These are phyloP conservation scores for Erythrobasidium yunnanense DNA, from an alignment of 768 basidiomycete species.

Conservation along the genomic window DNA sequence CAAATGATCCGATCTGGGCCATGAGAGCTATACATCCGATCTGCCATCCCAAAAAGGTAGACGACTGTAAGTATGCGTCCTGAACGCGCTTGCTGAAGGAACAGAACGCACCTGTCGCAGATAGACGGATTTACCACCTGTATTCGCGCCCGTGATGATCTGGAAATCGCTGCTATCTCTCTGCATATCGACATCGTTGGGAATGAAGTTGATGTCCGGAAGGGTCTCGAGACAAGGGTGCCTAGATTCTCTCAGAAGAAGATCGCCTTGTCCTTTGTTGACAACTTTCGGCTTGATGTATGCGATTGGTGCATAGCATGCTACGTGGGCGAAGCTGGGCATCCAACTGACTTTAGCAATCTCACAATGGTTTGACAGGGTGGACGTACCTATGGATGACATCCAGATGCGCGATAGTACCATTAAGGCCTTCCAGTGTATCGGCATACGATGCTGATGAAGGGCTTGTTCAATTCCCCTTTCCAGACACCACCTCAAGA, in stretches of 20 bases:
- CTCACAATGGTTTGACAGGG: neutral
- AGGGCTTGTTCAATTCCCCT: neutral
- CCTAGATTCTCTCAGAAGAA: constrained; percentile 71
- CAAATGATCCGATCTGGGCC: constrained; percentile 91
- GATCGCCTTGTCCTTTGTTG: constrained; percentile 68
- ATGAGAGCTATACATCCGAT: constrained; percentile 92
- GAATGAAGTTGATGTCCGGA: constrained; percentile 86
- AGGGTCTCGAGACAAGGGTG: constrained; percentile 96
- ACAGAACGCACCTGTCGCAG: constrained; percentile 61
- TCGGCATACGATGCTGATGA: constrained; percentile 77
- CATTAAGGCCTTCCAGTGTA: constrained; percentile 72
- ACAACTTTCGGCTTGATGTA: constrained; percentile 76
- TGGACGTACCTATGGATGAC: constrained; percentile 68
- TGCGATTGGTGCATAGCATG: constrained; percentile 69
- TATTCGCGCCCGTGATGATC: constrained; percentile 96
- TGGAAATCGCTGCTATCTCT: constrained; percentile 58
- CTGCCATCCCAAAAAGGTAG: no score
- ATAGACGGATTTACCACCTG: constrained; percentile 97
- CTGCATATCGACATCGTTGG: constrained; percentile 86
- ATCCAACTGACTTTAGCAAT: neutral
- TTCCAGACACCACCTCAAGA: neutral
- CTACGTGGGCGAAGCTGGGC: constrained; percentile 77
- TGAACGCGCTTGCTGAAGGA: no score
- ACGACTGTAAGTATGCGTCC: no score
- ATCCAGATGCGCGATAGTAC: constrained; percentile 76